Conservation (phyloP, 768 basidiomycete genomes). For the Mycena amicta region DNA sequence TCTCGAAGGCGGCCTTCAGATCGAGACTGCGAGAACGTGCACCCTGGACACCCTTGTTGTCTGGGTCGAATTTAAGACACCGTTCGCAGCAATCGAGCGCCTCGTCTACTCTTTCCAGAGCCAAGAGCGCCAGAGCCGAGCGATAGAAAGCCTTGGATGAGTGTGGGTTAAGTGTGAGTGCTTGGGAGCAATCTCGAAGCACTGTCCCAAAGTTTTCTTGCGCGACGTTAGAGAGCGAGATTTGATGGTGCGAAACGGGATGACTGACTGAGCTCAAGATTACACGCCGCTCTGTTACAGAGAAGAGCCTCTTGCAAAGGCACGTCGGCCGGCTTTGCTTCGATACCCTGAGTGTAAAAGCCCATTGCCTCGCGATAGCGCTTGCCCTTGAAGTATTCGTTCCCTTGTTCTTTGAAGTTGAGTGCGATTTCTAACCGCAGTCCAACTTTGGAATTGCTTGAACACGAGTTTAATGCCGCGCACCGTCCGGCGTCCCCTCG, state of each 20-base stretch:
- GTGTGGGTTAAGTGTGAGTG: slow-evolving; percentile 58
- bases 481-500: slow-evolving; percentile 94
- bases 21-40: slow-evolving; percentile 51
- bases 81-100: slow-evolving; percentile 80
- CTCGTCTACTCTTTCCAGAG: slow-evolving; percentile 76
- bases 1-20: slow-evolving; percentile 51
- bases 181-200: slow-evolving; percentile 81
- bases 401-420: slow-evolving; percentile 95
- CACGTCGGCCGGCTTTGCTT: slow-evolving; percentile 74
- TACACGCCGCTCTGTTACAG: slow-evolving; percentile 91
- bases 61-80: slow-evolving; percentile 61
- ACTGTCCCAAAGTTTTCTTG: slow-evolving; percentile 88
- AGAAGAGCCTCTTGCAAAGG: slow-evolving; percentile 66
- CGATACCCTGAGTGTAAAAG: slow-evolving; percentile 90
- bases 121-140: slow-evolving; percentile 75
- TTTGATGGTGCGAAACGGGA: slow-evolving; percentile 1
- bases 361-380: slow-evolving; percentile 83
- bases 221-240: neutral
- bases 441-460: neutral
- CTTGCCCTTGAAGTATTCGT: slow-evolving; percentile 89
- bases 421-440: slow-evolving; percentile 72
- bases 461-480: slow-evolving; percentile 39
- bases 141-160: slow-evolving; percentile 88
- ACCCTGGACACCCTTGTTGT: slow-evolving; percentile 54
- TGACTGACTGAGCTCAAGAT: slow-evolving; percentile 78